Conservation (phyloP, 1,284 basidiomycete species). For the Sparassis latifolia region DNA sequence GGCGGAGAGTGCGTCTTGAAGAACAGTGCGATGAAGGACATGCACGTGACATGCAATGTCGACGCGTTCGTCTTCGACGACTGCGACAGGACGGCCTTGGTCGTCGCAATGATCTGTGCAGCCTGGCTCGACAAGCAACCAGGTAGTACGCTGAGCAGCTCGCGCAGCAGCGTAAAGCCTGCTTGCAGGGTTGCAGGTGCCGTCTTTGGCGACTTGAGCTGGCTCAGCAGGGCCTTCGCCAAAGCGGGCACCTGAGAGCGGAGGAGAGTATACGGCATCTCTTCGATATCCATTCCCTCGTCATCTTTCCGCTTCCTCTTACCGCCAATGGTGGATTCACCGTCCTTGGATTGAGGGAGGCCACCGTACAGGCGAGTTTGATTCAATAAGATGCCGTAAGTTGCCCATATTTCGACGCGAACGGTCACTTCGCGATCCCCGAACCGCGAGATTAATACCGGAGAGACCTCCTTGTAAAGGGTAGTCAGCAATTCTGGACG, state of each 20-base stretch:
- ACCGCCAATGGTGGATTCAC: constrained; percentile 42
- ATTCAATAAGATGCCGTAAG: constrained; percentile 75
- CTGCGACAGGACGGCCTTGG: constrained; percentile 58
- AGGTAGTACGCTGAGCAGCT: constrained; percentile 74
- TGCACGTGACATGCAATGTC: constrained; percentile 69
- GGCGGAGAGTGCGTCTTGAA: constrained; percentile 76
- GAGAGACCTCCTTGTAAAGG: constrained; percentile 81
- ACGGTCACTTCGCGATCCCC: constrained; percentile 95
- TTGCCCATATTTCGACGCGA: constrained; percentile 87
- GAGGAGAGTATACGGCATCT: constrained; percentile 68
- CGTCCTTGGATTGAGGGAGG: constrained; percentile 45
- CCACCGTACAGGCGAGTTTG: constrained; percentile 80
- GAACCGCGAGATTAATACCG: constrained; percentile 85
- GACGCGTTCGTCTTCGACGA: constrained; percentile 64
- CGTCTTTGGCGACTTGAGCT: constrained; percentile 79
- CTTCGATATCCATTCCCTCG: constrained; percentile 73
- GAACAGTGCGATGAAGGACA: constrained; percentile 82
- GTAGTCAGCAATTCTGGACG: constrained; percentile 79
- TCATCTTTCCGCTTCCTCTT: constrained; percentile 84
- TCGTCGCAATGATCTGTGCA: constrained; percentile 51
- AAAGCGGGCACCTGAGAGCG: constrained; percentile 71
- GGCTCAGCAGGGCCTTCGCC: constrained; percentile 78
- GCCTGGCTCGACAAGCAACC: constrained; percentile 79
- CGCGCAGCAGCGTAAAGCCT: constrained; percentile 75
- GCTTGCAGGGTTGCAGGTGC: constrained; percentile 77